A percentile compares a stretch with the other conserved stretches of the same genome.
phyloP scores from a whole-genome alignment of 2,329 filamentous ascomycete genomes.

The Colletotrichum simmondsii region DNA sequence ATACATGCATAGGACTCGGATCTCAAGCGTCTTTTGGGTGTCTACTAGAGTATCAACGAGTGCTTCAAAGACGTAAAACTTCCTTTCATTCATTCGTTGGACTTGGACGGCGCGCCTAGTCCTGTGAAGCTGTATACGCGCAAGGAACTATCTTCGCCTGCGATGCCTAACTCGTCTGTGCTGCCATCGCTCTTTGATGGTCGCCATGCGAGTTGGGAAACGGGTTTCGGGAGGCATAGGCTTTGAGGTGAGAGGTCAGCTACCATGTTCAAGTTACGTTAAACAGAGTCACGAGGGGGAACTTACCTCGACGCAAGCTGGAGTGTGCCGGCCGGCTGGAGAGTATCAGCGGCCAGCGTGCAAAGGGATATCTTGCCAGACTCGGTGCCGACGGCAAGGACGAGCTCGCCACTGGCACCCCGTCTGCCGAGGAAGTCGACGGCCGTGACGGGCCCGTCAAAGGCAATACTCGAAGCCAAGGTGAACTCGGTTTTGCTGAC shows the following conservation, averaged over 20 bases:
- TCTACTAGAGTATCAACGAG: neutral
- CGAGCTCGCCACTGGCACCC: conserved; percentile 44
- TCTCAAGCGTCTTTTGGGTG: neutral
- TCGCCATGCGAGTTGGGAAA: conserved; percentile 77
- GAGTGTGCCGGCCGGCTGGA: conserved; percentile 48
- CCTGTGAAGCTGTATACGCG: conserved; percentile 61
- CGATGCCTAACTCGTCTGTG: conserved; percentile 57
- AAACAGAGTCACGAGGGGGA: neutral
- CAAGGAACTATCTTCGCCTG: conserved; percentile 71
- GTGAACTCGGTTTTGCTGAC: conserved; percentile 53
- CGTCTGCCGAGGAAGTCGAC: conserved; percentile 68
- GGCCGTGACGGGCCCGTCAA: conserved; percentile 74
- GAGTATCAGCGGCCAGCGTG: conserved; percentile 50
- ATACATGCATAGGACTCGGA: conserved; percentile 26
- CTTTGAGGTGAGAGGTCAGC: conserved; percentile 44
- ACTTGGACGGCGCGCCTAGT: neutral
- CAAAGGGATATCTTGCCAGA: conserved; percentile 59
- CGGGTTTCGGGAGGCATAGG: conserved; percentile 69
- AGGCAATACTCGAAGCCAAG: conserved; percentile 63
- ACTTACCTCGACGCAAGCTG: conserved; percentile 53
- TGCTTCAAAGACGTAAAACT: neutral
- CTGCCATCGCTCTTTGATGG: conserved; percentile 49
- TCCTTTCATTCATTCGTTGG: conserved; percentile 12
- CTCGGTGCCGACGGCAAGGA: conserved; percentile 70
- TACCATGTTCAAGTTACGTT: neutral